phyloP scores from a whole-genome alignment of 805 yeast species.

The Lachancea sp. region DNA sequence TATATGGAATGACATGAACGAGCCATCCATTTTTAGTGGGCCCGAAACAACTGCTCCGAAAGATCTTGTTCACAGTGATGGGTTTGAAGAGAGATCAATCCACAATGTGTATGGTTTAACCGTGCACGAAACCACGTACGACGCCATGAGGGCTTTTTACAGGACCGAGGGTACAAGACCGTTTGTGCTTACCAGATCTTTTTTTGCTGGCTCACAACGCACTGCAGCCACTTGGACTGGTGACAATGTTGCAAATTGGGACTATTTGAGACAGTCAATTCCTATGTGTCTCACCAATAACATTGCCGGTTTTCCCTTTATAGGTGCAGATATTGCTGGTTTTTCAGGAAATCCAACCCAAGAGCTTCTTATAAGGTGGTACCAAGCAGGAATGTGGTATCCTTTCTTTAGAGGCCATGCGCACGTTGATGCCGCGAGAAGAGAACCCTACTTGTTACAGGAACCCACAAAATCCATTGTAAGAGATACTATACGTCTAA shows the following conservation, averaged over 20 bases:
- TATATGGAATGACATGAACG: slow-evolving; percentile 98
- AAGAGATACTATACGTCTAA: slow-evolving; percentile 60
- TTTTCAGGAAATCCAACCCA: slow-evolving; percentile 84
- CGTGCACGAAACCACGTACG: slow-evolving; percentile 72
- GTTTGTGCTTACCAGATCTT: slow-evolving; percentile 79
- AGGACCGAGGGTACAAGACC: slow-evolving; percentile 54
- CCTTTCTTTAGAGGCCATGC: slow-evolving; percentile 98
- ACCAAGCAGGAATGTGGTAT: slow-evolving; percentile 91
- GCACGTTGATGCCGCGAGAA: slow-evolving; percentile 83
- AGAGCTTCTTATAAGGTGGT: slow-evolving; percentile 87
- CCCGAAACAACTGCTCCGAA: slow-evolving; percentile 90
- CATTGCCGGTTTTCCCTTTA: slow-evolving; percentile 80
- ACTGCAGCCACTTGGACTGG: slow-evolving; percentile 97
- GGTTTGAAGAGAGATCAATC: slow-evolving; percentile 84
- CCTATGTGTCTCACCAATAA: slow-evolving; percentile 86
- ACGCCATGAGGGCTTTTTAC: slow-evolving; percentile 52
- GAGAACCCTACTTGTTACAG: slow-evolving; percentile 87
- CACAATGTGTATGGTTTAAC: slow-evolving; percentile 83
- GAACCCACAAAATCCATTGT: slow-evolving; percentile 65
- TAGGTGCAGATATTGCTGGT: slow-evolving; percentile 97
- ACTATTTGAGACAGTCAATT: slow-evolving; percentile 65
- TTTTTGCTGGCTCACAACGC: slow-evolving; percentile 85
- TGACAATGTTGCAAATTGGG: slow-evolving; percentile 93
- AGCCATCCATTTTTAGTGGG: slow-evolving; percentile 91
- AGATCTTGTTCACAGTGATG: slow-evolving; percentile 69